Conservation (phyloP, 495 filamentous ascomycete genomes). For the Filosporella fistucella region DNA sequence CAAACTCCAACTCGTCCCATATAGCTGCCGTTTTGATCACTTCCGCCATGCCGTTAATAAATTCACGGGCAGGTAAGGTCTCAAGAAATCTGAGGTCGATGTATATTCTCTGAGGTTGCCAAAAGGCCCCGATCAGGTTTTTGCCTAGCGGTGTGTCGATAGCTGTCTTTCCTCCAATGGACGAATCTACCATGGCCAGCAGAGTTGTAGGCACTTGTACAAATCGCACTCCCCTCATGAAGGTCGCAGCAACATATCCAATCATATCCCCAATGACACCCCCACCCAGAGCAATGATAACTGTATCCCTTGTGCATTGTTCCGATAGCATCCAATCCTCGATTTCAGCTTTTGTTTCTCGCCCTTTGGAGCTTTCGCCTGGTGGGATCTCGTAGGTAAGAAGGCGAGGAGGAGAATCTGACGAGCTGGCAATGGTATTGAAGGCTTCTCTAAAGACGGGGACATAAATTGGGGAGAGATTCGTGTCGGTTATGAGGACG, state of each 20-base stretch:
- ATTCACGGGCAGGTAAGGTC: conserved; percentile 84
- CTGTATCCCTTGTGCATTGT: conserved; percentile 88
- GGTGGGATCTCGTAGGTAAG: conserved; percentile 84
- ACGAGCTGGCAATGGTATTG: conserved; percentile 42
- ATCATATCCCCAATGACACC: conserved; percentile 98
- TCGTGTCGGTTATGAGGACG: conserved; percentile 93
- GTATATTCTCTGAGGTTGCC: conserved; percentile 90
- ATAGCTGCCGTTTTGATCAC: conserved; percentile 98
- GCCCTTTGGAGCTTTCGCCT: conserved; percentile 88
- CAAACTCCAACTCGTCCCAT: conserved; percentile 85
- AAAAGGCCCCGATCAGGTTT: conserved; percentile 94
- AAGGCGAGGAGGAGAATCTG: conserved; percentile 58
- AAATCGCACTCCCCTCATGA: conserved; percentile 95
- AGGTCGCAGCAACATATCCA: conserved; percentile 93
- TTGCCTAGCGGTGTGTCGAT: conserved; percentile 97
- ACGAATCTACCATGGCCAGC: conserved; percentile 96
- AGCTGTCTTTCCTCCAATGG: conserved; percentile 96
- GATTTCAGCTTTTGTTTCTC: conserved; percentile 88
- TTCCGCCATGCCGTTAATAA: conserved; percentile 99
- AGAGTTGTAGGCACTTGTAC: conserved; percentile 95
- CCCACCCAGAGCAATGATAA: conserved; percentile 93
- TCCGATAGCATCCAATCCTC: conserved; percentile 97
- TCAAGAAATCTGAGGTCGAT: conserved; percentile 92
- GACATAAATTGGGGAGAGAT: conserved; percentile 77
- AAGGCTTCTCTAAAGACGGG: conserved; percentile 72